These are phyloP conservation scores for Cercospora janseana DNA, from an alignment of 2,329 filamentous ascomycete species.

Conservation along the genomic window DNA sequence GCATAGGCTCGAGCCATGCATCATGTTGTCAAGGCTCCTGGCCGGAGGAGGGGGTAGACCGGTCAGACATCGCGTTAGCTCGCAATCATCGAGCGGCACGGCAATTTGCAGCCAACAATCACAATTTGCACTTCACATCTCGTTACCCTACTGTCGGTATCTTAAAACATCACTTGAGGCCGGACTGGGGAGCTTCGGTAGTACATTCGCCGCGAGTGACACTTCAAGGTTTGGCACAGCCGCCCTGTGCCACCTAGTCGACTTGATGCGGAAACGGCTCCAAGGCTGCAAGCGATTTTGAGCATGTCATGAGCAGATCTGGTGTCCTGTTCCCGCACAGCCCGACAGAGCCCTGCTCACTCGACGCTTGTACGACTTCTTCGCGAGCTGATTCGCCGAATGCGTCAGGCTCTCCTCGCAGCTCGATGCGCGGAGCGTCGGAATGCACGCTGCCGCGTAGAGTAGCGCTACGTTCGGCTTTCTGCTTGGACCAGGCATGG, in stretches of 20 bases:
- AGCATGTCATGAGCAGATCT: not conserved
- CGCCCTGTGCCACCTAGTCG: constrained; percentile 6
- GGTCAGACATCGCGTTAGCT: constrained; percentile 14
- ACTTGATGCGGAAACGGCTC: constrained; percentile 3
- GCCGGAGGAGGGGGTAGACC: not conserved
- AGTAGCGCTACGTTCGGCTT: constrained; percentile 4
- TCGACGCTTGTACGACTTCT: constrained; percentile 10
- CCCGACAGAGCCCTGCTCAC: constrained; percentile 1
- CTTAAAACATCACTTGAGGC: constrained; percentile 9
- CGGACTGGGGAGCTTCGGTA: not conserved
- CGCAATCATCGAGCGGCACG: no score
- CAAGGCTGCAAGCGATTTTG: constrained; percentile 8
- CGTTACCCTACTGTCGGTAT: constrained; percentile 23
- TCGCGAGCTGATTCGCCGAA: constrained; percentile 2
- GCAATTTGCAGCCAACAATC: constrained; percentile 16
- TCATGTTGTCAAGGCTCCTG: not conserved
- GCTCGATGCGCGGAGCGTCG: constrained; percentile 2
- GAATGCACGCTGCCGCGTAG: constrained; percentile 16
- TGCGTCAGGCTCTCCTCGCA: not conserved
- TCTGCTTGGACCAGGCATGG: constrained; percentile 3
- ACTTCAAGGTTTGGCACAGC: constrained; percentile 9
- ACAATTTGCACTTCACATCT: constrained; percentile 19
- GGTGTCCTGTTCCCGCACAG: not conserved
- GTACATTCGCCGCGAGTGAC: constrained; percentile 7
- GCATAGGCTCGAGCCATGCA: not conserved